Percentiles rank a stretch among this genome's conserved stretches.
These are phyloP conservation scores for Lecanicillium sp. DNA, from an alignment of 2,329 filamentous ascomycete genomes.

Conservation along the genomic window DNA sequence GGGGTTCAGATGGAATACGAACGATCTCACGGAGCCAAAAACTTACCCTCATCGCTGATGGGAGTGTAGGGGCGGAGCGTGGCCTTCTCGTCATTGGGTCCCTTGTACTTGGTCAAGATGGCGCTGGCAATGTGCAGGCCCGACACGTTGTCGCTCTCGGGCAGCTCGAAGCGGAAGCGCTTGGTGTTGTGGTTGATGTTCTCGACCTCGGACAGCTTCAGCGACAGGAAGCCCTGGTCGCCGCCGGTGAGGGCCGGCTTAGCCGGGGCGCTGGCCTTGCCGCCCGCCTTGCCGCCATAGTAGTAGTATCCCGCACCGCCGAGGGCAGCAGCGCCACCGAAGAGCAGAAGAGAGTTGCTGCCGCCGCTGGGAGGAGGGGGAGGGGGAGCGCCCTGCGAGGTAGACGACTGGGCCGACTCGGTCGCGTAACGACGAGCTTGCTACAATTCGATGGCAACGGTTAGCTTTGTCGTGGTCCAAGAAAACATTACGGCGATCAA, in stretches of 20 bases:
- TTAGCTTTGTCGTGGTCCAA: no score
- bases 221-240: slow-evolving; percentile 79
- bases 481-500: no score
- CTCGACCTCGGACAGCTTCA: slow-evolving; percentile 74
- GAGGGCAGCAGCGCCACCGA: slow-evolving; percentile 49
- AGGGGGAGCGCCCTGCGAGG: slow-evolving; percentile 29
- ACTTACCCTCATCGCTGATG: slow-evolving; percentile 70
- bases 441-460: no score
- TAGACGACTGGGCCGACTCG: slow-evolving; percentile 24
- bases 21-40: not conserved
- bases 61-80: slow-evolving; percentile 91
- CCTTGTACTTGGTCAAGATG: slow-evolving; percentile 86
- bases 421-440: slow-evolving; percentile 62
- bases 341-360: slow-evolving; percentile 53
- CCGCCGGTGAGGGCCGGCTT: slow-evolving; percentile 64
- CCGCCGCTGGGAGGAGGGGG: slow-evolving; percentile 37
- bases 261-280: slow-evolving; percentile 30
- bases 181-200: slow-evolving; percentile 91
- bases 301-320: slow-evolving; percentile 53
- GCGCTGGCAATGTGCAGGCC: slow-evolving; percentile 80
- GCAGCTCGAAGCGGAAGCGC: slow-evolving; percentile 79
- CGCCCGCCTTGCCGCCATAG: slow-evolving; percentile 41
- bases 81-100: slow-evolving; percentile 73
- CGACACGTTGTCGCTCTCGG: slow-evolving; percentile 75
- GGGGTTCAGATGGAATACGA: not conserved